A percentile compares a stretch with the other conserved stretches of the same genome.
Evolutionary conservation across 176 grass and related monocot genomes (phyloP).

Genomic region (Paspalum vaginatum): DNA sequence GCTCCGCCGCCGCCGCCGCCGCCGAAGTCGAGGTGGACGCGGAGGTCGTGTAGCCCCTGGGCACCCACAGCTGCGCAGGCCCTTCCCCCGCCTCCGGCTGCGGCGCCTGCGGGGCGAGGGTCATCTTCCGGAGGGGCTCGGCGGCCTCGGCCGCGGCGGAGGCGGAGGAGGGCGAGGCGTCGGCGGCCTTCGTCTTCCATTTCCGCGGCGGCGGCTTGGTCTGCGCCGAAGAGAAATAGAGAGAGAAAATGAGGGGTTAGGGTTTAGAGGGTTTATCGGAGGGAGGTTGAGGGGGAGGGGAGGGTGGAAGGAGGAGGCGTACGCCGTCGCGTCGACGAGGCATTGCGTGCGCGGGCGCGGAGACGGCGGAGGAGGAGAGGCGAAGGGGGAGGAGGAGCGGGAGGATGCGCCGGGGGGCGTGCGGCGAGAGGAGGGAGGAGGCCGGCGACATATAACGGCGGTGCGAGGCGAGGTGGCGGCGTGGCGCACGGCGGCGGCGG

Average conservation of each 20-base stretch:
- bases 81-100: not conserved
- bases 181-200: slow-evolving; percentile 54
- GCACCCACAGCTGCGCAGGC: slow-evolving; percentile 50
- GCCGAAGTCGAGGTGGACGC: slow-evolving; percentile 7
- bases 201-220: slow-evolving; percentile 37
- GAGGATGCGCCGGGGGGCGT: slow-evolving; percentile 37
- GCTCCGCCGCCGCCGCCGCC: slow-evolving; percentile 8
- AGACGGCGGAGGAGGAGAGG: slow-evolving; percentile 23
- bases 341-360: slow-evolving; percentile 26
- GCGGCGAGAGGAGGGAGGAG: slow-evolving; percentile 24
- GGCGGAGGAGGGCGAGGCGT: not conserved
- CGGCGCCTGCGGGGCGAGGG: slow-evolving; percentile 20
- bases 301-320: not conserved
- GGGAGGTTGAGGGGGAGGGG: not conserved
- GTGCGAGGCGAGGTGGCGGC: not conserved
- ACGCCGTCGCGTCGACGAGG: slow-evolving; percentile 36
- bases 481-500: not conserved
- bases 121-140: slow-evolving; percentile 35
- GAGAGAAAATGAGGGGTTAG: not conserved
- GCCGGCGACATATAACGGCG: slow-evolving; percentile 34
- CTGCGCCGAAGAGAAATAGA: not conserved
- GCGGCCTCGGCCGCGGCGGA: not conserved
- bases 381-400: slow-evolving; percentile 43
- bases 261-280: slow-evolving; percentile 4
- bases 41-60: slow-evolving; percentile 52